A percentile compares a stretch with the other conserved stretches of the same genome.
Evolutionary conservation across 495 filamentous ascomycete genomes (phyloP).

Genomic region (Amphirosellinia nigrospora): DNA sequence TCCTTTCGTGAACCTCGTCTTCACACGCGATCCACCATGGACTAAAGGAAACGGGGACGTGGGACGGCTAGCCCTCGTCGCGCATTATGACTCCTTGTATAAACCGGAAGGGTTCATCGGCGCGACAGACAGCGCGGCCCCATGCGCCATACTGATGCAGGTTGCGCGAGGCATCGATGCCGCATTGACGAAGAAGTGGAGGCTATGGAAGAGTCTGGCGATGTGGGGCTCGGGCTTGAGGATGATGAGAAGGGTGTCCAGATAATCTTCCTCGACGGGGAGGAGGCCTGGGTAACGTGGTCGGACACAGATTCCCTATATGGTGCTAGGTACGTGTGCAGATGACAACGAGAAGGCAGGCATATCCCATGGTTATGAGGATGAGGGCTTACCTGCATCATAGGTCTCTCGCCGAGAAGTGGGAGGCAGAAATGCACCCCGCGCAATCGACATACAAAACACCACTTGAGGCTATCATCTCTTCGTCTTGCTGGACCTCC

Average conservation of each 20-base stretch:
- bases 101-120: slow-evolving; percentile 82
- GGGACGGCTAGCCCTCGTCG: slow-evolving; percentile 79
- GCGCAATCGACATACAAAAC: slow-evolving; percentile 73
- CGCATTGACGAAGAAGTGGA: slow-evolving; percentile 47
- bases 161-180: slow-evolving; percentile 50
- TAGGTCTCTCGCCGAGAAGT: slow-evolving; percentile 70
- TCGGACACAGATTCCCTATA: slow-evolving; percentile 79
- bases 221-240: slow-evolving; percentile 40
- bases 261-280: slow-evolving; percentile 85
- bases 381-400: not conserved
- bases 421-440: slow-evolving; percentile 72
- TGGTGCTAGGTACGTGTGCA: slow-evolving; percentile 61
- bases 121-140: slow-evolving; percentile 86
- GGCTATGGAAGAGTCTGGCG: slow-evolving; percentile 44
- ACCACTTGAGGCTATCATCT: slow-evolving; percentile 74
- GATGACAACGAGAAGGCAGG: not conserved
- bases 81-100: slow-evolving; percentile 87
- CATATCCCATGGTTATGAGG: not conserved
- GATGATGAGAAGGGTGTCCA: slow-evolving; percentile 70
- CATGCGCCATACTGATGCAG: slow-evolving; percentile 87
- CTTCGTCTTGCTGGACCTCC: slow-evolving; percentile 87
- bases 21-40: slow-evolving; percentile 83
- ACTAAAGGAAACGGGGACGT: slow-evolving; percentile 65
- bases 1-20: slow-evolving; percentile 84
- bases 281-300: slow-evolving; percentile 86